Evolutionary conservation across 192 early-diverging fungal genomes (phyloP), one percentile per base, ranked within the genome.

Genomic region (Thoreauomyces humboldtii): DNA sequence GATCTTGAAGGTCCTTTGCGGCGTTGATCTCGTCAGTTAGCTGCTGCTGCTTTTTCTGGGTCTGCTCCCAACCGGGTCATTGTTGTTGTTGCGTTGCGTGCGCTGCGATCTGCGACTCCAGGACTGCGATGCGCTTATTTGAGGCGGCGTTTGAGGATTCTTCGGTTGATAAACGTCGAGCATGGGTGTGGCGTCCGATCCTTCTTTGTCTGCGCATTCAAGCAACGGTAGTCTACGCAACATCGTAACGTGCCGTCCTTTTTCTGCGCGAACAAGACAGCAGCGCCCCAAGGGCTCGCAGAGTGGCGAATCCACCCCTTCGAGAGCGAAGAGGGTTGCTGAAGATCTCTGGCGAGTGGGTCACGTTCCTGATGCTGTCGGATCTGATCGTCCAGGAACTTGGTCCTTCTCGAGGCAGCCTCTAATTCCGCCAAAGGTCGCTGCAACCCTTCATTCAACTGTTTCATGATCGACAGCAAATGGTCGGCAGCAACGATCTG

Each of bases 151-250:
- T n/a, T n/a, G n/a, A n/a, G n/a, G n/a, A n/a, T n/a, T n/a, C n/a
- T n/a, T n/a, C n/a, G n/a, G n/a, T n/a, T n/a, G n/a, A n/a, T n/a
- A n/a, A n/a, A n/a, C n/a, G n/a, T n/a, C n/a, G n/a, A n/a, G n/a
- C n/a, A n/a, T n/a, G n/a, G n/a, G n/a, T n/a, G n/a, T n/a, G 81
- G 77, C 45, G 79, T 79, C 11, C 55, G 61, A 50, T 87, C 71
- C 34, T 62, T 32, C 0, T 65, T 57, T 0, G 80, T 84, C 0
- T 69, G n/a, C 7, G 6, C 43, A 58, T 84, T 86, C 2, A 87
- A 47, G 9, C 69, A 72, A 31, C 79, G 55, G 51, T 81, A 85
- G 41, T 83, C 75, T 0, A 86, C 50, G 28, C 80, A 82, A 31
- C 81, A 51, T 0, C 73, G 43, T 22, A 82, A 11, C 1, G 58